Evolutionary conservation across 2,329 filamentous ascomycete species (phyloP).

Genomic region (Leptosphaerulina australis): DNA sequence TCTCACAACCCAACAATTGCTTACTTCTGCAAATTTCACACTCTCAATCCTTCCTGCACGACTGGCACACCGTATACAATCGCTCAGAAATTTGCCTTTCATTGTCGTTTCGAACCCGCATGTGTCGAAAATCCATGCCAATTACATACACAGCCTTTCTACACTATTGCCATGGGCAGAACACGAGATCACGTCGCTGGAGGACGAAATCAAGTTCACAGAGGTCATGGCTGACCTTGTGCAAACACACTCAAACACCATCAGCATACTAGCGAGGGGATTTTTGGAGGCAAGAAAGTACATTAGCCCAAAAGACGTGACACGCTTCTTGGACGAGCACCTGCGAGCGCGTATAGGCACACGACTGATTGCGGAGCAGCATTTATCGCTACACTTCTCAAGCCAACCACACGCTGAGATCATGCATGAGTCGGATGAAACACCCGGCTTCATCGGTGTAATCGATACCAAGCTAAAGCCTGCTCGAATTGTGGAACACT

Average conservation of each 20-base stretch:
- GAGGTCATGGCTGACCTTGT: constrained; percentile 95
- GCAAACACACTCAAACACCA: constrained; percentile 91
- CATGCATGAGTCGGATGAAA: constrained; percentile 51
- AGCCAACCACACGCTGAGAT: constrained; percentile 72
- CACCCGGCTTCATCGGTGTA: constrained; percentile 80
- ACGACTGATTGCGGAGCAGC: constrained; percentile 91
- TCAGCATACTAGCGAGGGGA: constrained; percentile 86
- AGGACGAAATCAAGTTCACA: constrained; percentile 90
- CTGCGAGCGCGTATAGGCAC: constrained; percentile 93
- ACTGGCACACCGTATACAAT: constrained; percentile 91
- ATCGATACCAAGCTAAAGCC: constrained; percentile 91
- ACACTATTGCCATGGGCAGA: constrained; percentile 86
- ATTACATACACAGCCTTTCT: constrained; percentile 91
- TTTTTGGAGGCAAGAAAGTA: constrained; percentile 94
- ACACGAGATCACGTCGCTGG: constrained; percentile 72
- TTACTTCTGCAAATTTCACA: constrained; percentile 94
- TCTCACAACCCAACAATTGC: constrained; percentile 76
- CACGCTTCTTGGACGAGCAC: constrained; percentile 89
- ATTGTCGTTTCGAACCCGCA: constrained; percentile 99
- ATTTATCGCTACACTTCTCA: constrained; percentile 84
- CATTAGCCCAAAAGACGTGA: constrained; percentile 82
- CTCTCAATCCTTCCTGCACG: constrained; percentile 89
- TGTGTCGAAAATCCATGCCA: constrained; percentile 91
- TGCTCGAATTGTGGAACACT: constrained; percentile 78
- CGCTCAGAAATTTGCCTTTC: constrained; percentile 89